Conservation (phyloP, 129 eudicot species). For the Chrysanthemum lavandulifolium region DNA sequence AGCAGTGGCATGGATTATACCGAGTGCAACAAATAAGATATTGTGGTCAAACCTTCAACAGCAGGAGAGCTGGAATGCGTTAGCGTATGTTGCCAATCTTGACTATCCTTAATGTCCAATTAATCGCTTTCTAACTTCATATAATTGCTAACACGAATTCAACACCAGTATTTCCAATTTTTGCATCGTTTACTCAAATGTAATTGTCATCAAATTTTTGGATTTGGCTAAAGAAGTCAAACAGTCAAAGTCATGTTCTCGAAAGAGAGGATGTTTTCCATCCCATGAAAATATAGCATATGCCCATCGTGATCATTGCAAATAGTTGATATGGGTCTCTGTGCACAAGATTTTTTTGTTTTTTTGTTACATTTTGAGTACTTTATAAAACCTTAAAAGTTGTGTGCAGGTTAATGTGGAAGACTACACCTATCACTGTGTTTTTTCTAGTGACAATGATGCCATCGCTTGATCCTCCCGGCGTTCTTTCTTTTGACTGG, state of each 20-base stretch:
- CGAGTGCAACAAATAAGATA: slow-evolving; percentile 93
- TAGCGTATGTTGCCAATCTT: slow-evolving; percentile 56
- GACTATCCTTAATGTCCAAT: slow-evolving; percentile 17
- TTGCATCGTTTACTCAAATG: background rate
- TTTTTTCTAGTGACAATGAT: slow-evolving; percentile 80
- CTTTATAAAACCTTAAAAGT: background rate
- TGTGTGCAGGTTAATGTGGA: slow-evolving; percentile 84
- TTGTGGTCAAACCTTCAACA: slow-evolving; percentile 98
- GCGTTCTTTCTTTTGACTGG: slow-evolving; percentile 80
- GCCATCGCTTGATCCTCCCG: slow-evolving; percentile 98
- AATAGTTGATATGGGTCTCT: background rate
- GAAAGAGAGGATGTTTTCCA: too few species aligned
- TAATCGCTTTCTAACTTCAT: background rate
- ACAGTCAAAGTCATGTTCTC: too few species aligned
- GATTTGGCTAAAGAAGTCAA: slow-evolving; percentile 14
- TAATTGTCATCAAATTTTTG: background rate
- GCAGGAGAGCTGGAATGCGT: slow-evolving; percentile 92
- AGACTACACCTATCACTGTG: slow-evolving; percentile 89
- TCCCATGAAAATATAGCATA: too few species aligned
- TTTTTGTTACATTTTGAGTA: background rate
- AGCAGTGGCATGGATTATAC: slow-evolving; percentile 95
- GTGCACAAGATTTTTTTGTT: background rate
- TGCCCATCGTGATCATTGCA: background rate
- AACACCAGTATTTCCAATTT: background rate
- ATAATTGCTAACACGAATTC: background rate